Conservation (phyloP, 352 stramenopile species). For the Pythium brassicae region DNA sequence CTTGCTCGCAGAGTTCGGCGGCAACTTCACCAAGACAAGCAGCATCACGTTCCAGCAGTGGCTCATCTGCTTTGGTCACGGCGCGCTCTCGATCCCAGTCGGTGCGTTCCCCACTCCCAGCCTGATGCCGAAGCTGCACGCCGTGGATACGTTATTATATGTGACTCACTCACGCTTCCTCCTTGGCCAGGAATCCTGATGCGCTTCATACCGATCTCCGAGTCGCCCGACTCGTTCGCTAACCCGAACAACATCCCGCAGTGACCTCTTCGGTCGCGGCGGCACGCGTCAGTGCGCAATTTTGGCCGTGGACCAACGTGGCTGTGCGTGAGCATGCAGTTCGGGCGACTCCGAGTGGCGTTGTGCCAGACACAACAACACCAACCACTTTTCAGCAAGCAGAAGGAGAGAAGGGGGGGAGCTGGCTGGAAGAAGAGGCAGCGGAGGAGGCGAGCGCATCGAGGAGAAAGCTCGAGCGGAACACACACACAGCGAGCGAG, state of each 20-base stretch:
- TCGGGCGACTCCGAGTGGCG: neutral
- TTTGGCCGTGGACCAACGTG: slow-evolving; percentile 7
- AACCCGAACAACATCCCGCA: slow-evolving; percentile 71
- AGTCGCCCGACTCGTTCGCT: slow-evolving; percentile 60
- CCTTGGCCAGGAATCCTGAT: slow-evolving; percentile 51
- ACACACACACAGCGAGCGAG: slow-evolving; percentile 5
- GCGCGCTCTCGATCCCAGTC: slow-evolving; percentile 57
- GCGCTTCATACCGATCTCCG: slow-evolving; percentile 64
- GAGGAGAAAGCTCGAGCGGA: neutral
- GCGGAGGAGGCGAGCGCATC: no score
- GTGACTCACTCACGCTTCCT: neutral
- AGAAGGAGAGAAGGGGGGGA: neutral
- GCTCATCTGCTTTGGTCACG: slow-evolving; percentile 57
- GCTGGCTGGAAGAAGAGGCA: no score
- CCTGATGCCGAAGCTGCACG: no score
- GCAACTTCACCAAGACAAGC: slow-evolving; percentile 82
- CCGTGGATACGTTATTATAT: neutral
- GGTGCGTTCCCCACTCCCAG: slow-evolving; percentile 53
- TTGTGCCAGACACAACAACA: no score
- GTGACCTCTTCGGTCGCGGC: slow-evolving; percentile 10
- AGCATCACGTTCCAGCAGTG: slow-evolving; percentile 57
- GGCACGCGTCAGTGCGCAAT: slow-evolving; percentile 4
- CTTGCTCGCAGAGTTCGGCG: slow-evolving; percentile 94
- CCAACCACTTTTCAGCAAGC: neutral
- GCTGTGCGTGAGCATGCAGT: neutral